Evolutionary conservation across 2,329 filamentous ascomycete species (phyloP), one percentile per base, ranked within the genome.

Genomic region (Xylariales sp.): DNA sequence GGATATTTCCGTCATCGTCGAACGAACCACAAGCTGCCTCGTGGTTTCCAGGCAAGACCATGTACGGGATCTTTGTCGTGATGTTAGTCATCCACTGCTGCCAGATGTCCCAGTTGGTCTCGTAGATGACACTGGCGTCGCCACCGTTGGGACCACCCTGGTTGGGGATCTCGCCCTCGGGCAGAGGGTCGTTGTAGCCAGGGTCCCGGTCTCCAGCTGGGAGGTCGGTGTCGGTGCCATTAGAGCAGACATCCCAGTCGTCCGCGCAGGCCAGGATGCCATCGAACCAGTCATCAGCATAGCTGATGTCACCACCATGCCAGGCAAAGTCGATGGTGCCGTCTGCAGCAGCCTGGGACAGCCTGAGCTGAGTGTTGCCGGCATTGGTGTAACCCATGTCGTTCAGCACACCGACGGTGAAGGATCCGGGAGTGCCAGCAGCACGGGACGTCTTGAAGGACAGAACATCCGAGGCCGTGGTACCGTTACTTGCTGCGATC

Each of bases 41-140:
- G 52, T 81, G 76, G 53, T 81, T 81, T 0, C 77, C 77, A 0
- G 74, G 74, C n/a, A 63, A 64, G 5, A 65, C 67, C 72, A 75
- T 75, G 61, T 80, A 81, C 0, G 66, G 59, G 52, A 78, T 78
- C 30, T 68, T 66, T 13, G 59, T 65, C 2, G 76, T 51, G 33
- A 81, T 68, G 5, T 74, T 72, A 0, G 69, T 66, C 1, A 78
- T 63, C 46, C 78, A 71, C 35, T 64, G 57, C 57, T 75, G 79
- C 52, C 80, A 78, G 35, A 70, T 61, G 47, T 79, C 72, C 1
- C 76, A 55, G 43, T 78, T 78, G n/a, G 72, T 66, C 42, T 76
- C 66, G 51, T 71, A 78, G 12, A 74, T 44, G 0, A 66, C 62
- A 33, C 57, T 67, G 15, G 29, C 29, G 14, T 37, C 34, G 20